Evolutionary conservation across 768 basidiomycete genomes (phyloP).

Genomic region (Mycena epipterygia): DNA sequence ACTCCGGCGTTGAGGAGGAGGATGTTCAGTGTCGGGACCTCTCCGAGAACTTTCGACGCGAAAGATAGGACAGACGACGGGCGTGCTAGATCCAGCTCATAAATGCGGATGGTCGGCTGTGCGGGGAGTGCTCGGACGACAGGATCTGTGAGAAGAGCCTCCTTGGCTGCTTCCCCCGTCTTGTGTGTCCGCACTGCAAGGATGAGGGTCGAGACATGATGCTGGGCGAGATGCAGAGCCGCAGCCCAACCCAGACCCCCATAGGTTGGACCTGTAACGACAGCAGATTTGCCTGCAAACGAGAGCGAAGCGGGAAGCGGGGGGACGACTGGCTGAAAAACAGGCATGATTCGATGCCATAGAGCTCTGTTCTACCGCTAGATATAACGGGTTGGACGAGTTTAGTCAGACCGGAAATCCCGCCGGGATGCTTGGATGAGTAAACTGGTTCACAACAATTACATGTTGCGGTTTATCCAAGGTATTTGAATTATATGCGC

Average conservation of each 20-base stretch:
- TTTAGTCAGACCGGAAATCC: not conserved
- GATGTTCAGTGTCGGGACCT: constrained; percentile 30
- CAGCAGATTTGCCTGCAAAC: constrained; percentile 46
- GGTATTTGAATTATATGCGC: no score
- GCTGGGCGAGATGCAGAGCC: constrained; percentile 34
- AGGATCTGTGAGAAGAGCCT: constrained; percentile 30
- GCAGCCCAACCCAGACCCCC: constrained; percentile 34
- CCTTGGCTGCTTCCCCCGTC: constrained; percentile 28
- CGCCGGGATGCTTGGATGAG: not conserved
- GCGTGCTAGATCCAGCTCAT: constrained; percentile 33
- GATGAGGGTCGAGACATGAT: constrained; percentile 31
- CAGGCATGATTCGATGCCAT: not conserved
- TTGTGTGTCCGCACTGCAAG: constrained; percentile 28
- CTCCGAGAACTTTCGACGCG: constrained; percentile 20
- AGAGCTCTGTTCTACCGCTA: not conserved
- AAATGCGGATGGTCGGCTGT: constrained; percentile 28
- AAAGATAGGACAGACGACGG: constrained; percentile 33
- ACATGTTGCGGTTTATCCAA: no score
- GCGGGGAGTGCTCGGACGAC: constrained; percentile 8
- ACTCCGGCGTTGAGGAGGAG: constrained; percentile 37
- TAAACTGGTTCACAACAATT: no score
- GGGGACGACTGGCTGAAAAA: constrained; percentile 28
- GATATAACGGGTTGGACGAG: not conserved
- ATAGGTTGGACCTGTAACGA: constrained; percentile 44
- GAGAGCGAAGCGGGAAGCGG: constrained; percentile 31